Conservation (phyloP, 2,329 filamentous ascomycete species). For the Xylariaceae sp. region DNA sequence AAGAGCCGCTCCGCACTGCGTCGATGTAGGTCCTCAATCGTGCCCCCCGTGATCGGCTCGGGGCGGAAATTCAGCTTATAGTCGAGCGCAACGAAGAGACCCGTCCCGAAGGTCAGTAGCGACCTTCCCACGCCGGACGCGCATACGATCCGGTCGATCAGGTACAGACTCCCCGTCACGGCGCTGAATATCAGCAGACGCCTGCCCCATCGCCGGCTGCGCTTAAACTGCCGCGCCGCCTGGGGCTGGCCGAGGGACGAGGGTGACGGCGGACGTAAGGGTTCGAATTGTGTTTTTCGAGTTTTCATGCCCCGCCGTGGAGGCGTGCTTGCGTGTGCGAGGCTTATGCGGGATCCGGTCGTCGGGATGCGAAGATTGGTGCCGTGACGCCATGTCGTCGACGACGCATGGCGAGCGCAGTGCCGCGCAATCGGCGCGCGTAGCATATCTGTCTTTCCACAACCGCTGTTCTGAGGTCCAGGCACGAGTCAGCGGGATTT, state of each 20-base stretch:
- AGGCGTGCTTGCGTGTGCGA: slow-evolving; percentile 27
- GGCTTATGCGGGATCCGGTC: slow-evolving; percentile 23
- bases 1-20: slow-evolving; percentile 86
- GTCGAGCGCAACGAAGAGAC: slow-evolving; percentile 82
- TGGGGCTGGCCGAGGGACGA: slow-evolving; percentile 76
- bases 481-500: not conserved
- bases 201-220: slow-evolving; percentile 77
- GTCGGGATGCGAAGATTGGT: slow-evolving; percentile 3
- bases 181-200: slow-evolving; percentile 69
- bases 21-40: slow-evolving; percentile 78
- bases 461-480: not conserved
- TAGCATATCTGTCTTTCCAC: slow-evolving; percentile 26
- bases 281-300: slow-evolving; percentile 57
- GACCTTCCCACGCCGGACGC: slow-evolving; percentile 81
- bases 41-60: slow-evolving; percentile 75
- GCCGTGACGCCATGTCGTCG: slow-evolving; percentile 9
- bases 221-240: slow-evolving; percentile 73
- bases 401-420: slow-evolving; percentile 21
- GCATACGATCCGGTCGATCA: slow-evolving; percentile 76
- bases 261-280: slow-evolving; percentile 78
- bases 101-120: slow-evolving; percentile 79
- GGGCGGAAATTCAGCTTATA: slow-evolving; percentile 97
- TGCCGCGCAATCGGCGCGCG: slow-evolving; percentile 28
- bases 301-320: slow-evolving; percentile 39
- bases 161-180: slow-evolving; percentile 67